A percentile compares a stretch with the other conserved stretches of the same genome.
Evolutionary conservation across 1,284 basidiomycete species (phyloP).

Genomic region (Malassezia yamatoensis): DNA sequence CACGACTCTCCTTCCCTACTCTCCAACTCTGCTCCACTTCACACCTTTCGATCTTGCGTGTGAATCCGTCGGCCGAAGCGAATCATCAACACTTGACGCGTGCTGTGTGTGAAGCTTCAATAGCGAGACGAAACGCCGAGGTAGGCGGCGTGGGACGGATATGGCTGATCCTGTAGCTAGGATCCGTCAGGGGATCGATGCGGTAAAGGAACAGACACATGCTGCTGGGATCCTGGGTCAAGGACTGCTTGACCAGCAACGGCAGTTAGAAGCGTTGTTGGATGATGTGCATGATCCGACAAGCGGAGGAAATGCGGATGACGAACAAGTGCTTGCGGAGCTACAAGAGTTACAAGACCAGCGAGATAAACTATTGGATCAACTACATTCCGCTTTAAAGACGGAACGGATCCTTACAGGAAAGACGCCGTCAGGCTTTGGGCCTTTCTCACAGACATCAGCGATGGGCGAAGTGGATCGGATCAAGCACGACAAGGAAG

Average conservation of each 20-base stretch:
- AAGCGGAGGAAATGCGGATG: not conserved
- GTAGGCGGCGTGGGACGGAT: not conserved
- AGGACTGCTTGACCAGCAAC: conserved; percentile 30
- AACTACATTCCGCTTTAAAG: not conserved
- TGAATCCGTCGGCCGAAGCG: not conserved
- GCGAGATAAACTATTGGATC: conserved; percentile 9
- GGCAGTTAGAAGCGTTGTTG: conserved; percentile 32
- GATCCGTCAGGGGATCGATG: conserved; percentile 11
- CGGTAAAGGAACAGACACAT: conserved; percentile 18
- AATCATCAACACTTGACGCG: not conserved
- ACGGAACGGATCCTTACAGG: not conserved
- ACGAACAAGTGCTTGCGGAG: conserved; percentile 12
- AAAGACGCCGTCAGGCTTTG: not conserved
- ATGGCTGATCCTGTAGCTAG: conserved; percentile 7
- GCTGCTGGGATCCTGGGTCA: conserved; percentile 40
- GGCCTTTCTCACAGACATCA: not conserved
- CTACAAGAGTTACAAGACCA: conserved; percentile 14
- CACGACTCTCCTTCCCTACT: not conserved
- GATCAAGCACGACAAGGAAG: conserved; percentile 10
- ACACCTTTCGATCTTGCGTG: not conserved
- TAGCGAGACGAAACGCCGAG: not conserved
- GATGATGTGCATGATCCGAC: conserved; percentile 23
- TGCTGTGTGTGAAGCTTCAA: not conserved
- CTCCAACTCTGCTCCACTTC: not conserved
- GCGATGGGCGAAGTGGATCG: conserved; percentile 1